Evolutionary conservation across 495 filamentous ascomycete genomes (phyloP).

Genomic region (Cryomyces minteri): DNA sequence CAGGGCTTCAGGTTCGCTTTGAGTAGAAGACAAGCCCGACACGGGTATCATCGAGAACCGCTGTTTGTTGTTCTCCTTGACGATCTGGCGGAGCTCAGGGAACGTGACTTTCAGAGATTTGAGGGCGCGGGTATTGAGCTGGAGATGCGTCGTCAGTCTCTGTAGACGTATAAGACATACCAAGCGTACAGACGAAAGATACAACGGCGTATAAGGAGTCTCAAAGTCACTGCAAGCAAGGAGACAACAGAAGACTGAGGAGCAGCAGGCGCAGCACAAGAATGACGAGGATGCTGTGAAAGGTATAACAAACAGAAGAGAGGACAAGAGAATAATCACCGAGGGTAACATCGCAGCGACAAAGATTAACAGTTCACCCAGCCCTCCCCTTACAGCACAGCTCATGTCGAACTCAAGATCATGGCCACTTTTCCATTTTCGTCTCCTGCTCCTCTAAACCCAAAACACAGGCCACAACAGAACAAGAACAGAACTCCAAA

Average conservation of each 20-base stretch:
- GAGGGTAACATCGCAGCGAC: too few relatives aligned
- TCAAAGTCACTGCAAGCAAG: neutral
- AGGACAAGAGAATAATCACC: neutral
- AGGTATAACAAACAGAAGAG: neutral
- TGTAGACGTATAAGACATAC: neutral
- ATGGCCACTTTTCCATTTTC: too few relatives aligned
- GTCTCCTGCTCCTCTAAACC: too few relatives aligned
- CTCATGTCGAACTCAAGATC: too few relatives aligned
- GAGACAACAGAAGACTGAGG: neutral
- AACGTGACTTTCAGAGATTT: slow-evolving; percentile 52
- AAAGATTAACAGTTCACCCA: too few relatives aligned
- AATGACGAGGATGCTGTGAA: neutral
- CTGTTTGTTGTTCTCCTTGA: slow-evolving; percentile 70
- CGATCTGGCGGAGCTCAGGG: slow-evolving; percentile 50
- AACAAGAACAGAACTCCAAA: slow-evolving; percentile 7
- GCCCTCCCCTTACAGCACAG: too few relatives aligned
- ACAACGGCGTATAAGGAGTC: too few relatives aligned
- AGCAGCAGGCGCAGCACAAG: neutral
- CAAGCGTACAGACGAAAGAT: neutral
- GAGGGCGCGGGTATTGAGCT: slow-evolving; percentile 56
- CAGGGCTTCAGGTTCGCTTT: neutral
- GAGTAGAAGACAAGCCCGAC: slow-evolving; percentile 14
- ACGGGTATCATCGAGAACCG: slow-evolving; percentile 54
- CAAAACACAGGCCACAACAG: too few relatives aligned
- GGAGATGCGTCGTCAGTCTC: neutral